These are phyloP conservation scores for Aspergillus egyptiacus DNA, from an alignment of 495 filamentous ascomycete genomes.

Conservation along the genomic window DNA sequence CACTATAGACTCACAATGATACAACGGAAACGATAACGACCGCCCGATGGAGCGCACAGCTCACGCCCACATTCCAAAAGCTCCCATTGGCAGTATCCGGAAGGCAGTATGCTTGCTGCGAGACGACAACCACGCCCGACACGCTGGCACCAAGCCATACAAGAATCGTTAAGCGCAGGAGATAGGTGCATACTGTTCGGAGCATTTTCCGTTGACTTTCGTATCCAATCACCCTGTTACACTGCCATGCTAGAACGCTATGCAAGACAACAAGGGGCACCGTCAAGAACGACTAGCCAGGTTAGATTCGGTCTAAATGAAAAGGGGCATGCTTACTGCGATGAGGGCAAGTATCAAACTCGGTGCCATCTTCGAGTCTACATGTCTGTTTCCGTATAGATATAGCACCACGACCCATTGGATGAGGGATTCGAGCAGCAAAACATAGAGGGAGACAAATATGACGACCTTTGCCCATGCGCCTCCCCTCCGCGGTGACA, in stretches of 20 bases:
- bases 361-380: constrained; percentile 41
- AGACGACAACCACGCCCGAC: constrained; percentile 37
- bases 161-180: constrained; percentile 32
- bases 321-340: constrained; percentile 24
- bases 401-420: constrained; percentile 36
- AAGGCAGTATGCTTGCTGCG: constrained; percentile 36
- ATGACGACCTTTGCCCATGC: constrained; percentile 40
- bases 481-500: constrained; percentile 25
- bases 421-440: constrained; percentile 35
- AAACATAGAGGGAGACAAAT: constrained; percentile 36
- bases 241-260: constrained; percentile 42
- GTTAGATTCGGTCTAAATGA: constrained; percentile 3
- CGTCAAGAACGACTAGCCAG: constrained; percentile 33
- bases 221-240: constrained; percentile 36
- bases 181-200: constrained; percentile 35
- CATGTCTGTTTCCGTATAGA: constrained; percentile 32
- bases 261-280: constrained; percentile 37
- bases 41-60: constrained; percentile 38
- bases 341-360: constrained; percentile 36
- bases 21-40: constrained; percentile 33
- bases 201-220: constrained; percentile 31
- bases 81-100: constrained; percentile 20
- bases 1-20: constrained; percentile 30
- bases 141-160: constrained; percentile 40
- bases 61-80: constrained; percentile 38